phyloP scores from a whole-genome alignment of 352 stramenopile species.

The Globisporangium abappressorium region DNA sequence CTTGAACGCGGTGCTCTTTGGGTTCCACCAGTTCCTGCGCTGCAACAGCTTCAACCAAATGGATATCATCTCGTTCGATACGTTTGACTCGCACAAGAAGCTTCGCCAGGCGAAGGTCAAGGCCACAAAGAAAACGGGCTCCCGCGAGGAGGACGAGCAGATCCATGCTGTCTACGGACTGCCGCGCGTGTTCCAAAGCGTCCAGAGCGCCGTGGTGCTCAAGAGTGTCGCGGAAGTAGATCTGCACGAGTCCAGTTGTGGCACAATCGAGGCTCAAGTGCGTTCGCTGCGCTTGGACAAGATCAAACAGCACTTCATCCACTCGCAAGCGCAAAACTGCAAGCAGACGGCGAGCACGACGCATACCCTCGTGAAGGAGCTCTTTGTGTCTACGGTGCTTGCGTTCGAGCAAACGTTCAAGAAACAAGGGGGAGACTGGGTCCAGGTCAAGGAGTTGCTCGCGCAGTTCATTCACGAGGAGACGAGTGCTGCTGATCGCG shows the following conservation, averaged over 20 bases:
- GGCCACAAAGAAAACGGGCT: constrained; percentile 1
- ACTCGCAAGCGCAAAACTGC: constrained; percentile 17
- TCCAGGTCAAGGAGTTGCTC: constrained; percentile 19
- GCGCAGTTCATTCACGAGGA: neutral
- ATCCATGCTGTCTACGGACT: constrained; percentile 38
- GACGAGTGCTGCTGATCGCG: neutral
- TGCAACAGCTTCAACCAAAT: constrained; percentile 78
- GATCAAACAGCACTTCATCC: constrained; percentile 47
- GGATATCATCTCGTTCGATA: constrained; percentile 66
- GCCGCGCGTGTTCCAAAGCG: constrained; percentile 54
- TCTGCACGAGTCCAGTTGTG: constrained; percentile 51
- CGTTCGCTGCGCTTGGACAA: constrained; percentile 42
- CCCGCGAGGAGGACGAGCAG: constrained; percentile 45
- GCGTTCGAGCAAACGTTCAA: constrained; percentile 51
- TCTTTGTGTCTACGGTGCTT: constrained; percentile 52
- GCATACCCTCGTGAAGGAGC: constrained; percentile 33
- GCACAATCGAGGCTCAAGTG: constrained; percentile 52
- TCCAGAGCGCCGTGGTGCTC: constrained; percentile 51
- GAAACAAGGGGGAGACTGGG: constrained; percentile 22
- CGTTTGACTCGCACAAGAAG: constrained; percentile 72
- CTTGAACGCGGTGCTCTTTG: constrained; percentile 62
- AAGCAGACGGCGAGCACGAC: constrained; percentile 23
- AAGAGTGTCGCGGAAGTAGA: constrained; percentile 62
- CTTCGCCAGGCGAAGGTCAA: constrained; percentile 36
- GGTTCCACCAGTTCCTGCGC: constrained; percentile 76